Percentiles rank a stretch among this genome's conserved stretches.
Evolutionary conservation across 2,329 filamentous ascomycete genomes (phyloP).

Genomic region (Aspergillus arachidicola): DNA sequence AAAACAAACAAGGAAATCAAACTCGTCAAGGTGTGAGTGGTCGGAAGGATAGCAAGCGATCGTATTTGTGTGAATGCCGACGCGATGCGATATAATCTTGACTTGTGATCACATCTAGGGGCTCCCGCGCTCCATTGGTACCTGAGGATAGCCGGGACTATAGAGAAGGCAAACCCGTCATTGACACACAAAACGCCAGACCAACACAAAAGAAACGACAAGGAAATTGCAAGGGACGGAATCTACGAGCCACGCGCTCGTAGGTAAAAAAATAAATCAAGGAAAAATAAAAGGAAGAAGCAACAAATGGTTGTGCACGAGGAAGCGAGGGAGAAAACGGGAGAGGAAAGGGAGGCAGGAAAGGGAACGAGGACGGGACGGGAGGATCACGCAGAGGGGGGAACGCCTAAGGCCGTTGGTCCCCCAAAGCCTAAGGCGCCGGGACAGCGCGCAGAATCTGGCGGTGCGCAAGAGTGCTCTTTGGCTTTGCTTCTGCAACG

Average conservation of each 20-base stretch:
- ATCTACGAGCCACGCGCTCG: slow-evolving; percentile 25
- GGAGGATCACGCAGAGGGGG: slow-evolving; percentile 7
- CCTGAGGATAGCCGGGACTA: slow-evolving; percentile 13
- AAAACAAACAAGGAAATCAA: slow-evolving; percentile 22
- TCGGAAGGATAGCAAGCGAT: slow-evolving; percentile 22
- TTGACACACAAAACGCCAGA: slow-evolving; percentile 30
- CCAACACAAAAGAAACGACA: slow-evolving; percentile 31
- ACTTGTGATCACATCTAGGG: slow-evolving; percentile 23
- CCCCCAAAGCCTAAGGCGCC: slow-evolving; percentile 3
- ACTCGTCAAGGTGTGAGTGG: slow-evolving; percentile 28
- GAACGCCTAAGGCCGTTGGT: slow-evolving; percentile 5
- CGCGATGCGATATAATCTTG: slow-evolving; percentile 19
- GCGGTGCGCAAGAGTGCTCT: slow-evolving; percentile 3
- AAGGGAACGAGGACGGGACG: slow-evolving; percentile 10
- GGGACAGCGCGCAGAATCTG: slow-evolving; percentile 1
- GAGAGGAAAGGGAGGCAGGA: slow-evolving; percentile 14
- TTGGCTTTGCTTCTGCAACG: slow-evolving; percentile 3
- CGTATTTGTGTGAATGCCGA: slow-evolving; percentile 23
- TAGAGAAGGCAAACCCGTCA: slow-evolving; percentile 18
- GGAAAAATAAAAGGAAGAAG: slow-evolving; percentile 16
- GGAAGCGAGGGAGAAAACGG: slow-evolving; percentile 20
- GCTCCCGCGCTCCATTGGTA: slow-evolving; percentile 21
- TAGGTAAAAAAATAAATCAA: slow-evolving; percentile 15
- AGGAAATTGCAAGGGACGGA: slow-evolving; percentile 21
- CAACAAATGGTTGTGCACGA: slow-evolving; percentile 19